A percentile compares a stretch with the other conserved stretches of the same genome.
Evolutionary conservation across 192 early-diverging fungal genomes (phyloP).

Genomic region (Backusella parvicylindrica): DNA sequence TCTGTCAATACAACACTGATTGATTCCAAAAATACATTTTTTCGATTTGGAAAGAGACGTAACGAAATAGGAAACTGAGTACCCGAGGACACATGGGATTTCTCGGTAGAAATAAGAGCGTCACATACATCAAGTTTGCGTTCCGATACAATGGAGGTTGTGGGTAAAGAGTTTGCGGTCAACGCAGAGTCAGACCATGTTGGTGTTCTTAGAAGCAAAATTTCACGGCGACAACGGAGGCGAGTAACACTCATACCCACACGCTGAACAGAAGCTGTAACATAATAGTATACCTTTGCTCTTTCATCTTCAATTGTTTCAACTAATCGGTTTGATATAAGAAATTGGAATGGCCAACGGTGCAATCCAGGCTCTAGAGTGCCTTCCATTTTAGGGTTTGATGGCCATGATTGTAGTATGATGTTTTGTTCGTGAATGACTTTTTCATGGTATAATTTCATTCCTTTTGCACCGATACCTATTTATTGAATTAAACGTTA

Average conservation of each 20-base stretch:
- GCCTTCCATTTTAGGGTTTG: neutral
- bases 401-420: conserved; percentile 6
- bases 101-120: conserved; percentile 19
- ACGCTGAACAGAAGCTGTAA: conserved; percentile 22
- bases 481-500: neutral
- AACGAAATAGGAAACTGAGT: conserved; percentile 23
- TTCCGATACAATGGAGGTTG: conserved; percentile 26
- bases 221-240: conserved; percentile 16
- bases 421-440: conserved; percentile 27
- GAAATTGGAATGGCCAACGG: conserved; percentile 27
- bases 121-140: conserved; percentile 17
- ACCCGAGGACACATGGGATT: conserved; percentile 22
- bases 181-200: conserved; percentile 16
- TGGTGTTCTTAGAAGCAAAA: conserved; percentile 25
- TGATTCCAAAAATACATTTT: conserved; percentile 27
- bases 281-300: conserved; percentile 26
- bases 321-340: conserved; percentile 22
- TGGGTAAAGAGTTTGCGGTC: conserved; percentile 16
- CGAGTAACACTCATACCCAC: neutral
- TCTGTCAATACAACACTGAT: conserved; percentile 21
- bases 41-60: conserved; percentile 13
- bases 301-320: conserved; percentile 35
- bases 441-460: conserved; percentile 28
- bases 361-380: conserved; percentile 14
- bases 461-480: conserved; percentile 21